Evolutionary conservation across 2,329 filamentous ascomycete species (phyloP).

Genomic region (Trichoderma sp.): DNA sequence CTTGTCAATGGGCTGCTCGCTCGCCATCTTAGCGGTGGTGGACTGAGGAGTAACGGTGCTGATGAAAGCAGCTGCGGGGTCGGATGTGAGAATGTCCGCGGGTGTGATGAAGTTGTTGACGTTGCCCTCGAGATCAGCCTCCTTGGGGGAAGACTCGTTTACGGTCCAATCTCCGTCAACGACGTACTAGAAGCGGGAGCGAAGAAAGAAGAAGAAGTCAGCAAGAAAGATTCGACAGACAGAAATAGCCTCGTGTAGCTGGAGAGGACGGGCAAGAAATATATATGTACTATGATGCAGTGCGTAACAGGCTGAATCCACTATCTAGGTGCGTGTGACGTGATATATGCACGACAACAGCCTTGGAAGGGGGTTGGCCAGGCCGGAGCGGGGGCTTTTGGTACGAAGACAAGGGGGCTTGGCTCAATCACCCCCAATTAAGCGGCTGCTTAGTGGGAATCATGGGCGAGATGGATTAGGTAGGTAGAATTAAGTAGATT

Average conservation of each 20-base stretch:
- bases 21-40: slow-evolving; percentile 69
- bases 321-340: slow-evolving; percentile 25
- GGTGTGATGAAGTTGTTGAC: slow-evolving; percentile 88
- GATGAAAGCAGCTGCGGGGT: slow-evolving; percentile 55
- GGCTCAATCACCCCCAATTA: slow-evolving; percentile 15
- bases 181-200: slow-evolving; percentile 68
- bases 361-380: slow-evolving; percentile 25
- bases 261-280: slow-evolving; percentile 1
- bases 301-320: slow-evolving; percentile 20
- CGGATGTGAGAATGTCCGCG: slow-evolving; percentile 62
- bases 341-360: slow-evolving; percentile 25
- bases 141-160: slow-evolving; percentile 77
- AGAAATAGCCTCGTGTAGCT: background rate
- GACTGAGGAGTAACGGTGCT: slow-evolving; percentile 70
- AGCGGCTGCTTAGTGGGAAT: slow-evolving; percentile 14
- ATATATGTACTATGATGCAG: slow-evolving; percentile 25
- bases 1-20: slow-evolving; percentile 38
- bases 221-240: background rate
- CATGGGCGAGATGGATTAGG: slow-evolving; percentile 12
- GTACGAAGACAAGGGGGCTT: slow-evolving; percentile 16
- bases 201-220: slow-evolving; percentile 27
- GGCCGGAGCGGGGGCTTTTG: slow-evolving; percentile 25
- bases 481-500: slow-evolving; percentile 16
- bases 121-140: slow-evolving; percentile 80
- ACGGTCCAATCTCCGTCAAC: slow-evolving; percentile 90